phyloP scores from a whole-genome alignment of 2,329 filamentous ascomycete species.

The Clonostachys rosea region DNA sequence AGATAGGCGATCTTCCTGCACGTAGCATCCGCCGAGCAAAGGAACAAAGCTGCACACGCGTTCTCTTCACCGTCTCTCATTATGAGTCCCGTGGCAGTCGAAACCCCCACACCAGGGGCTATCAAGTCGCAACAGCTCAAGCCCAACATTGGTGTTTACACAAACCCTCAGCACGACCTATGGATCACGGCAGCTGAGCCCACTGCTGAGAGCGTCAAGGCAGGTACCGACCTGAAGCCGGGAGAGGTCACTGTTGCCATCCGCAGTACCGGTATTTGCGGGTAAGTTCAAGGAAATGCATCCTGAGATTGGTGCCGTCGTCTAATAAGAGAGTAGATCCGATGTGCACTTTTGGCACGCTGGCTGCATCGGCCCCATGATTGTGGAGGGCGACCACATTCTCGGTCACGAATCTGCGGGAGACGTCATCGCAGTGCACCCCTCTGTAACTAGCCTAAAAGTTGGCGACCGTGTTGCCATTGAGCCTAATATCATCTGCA shows the following conservation, averaged over 20 bases:
- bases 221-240: slow-evolving; percentile 62
- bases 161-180: slow-evolving; percentile 86
- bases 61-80: slow-evolving; percentile 3
- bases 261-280: slow-evolving; percentile 94
- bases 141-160: slow-evolving; percentile 93
- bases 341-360: slow-evolving; percentile 98
- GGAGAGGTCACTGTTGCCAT: slow-evolving; percentile 87
- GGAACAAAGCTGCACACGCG: background rate
- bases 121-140: slow-evolving; percentile 38
- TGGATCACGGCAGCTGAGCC: slow-evolving; percentile 82
- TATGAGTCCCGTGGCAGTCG: slow-evolving; percentile 28
- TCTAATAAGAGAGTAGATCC: slow-evolving; percentile 47
- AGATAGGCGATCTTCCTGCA: no score
- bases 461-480: slow-evolving; percentile 88
- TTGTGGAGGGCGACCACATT: slow-evolving; percentile 83
- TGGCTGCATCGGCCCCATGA: slow-evolving; percentile 93
- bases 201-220: slow-evolving; percentile 67
- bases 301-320: background rate
- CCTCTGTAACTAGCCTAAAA: slow-evolving; percentile 72
- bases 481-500: slow-evolving; percentile 92
- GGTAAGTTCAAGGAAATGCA: slow-evolving; percentile 42
- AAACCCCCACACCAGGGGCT: slow-evolving; percentile 13
- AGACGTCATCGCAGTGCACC: slow-evolving; percentile 74
- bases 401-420: slow-evolving; percentile 93
- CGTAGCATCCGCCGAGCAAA: no score